Base-by-base conservation (phyloP, 2,329 filamentous ascomycete species). In the Zymoseptoria tritici region DNA sequence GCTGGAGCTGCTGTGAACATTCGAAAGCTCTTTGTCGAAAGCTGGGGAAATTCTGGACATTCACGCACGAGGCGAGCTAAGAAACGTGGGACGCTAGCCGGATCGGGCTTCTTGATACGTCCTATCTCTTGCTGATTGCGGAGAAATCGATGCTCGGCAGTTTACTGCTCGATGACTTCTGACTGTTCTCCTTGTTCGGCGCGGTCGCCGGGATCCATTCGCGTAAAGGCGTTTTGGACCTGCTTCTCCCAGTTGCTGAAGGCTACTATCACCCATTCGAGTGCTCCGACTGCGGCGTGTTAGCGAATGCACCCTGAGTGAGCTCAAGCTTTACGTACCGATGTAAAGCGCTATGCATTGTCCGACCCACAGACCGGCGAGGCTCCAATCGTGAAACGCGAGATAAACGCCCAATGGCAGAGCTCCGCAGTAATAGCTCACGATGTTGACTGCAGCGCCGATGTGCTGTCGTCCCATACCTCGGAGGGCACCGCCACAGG, bases 381-480 rank as follows among this genome's bases (percentile, higher is more conserved):
- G 76, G 0, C 90, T 90, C 90, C 90, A 94, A 19, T 90, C 90
- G 69, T 94, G 84, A 67, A 94, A 94, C 1, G 91, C 90, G 29
- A 96, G 83, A 75, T 84, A 94, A 57, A 95, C 89, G 0, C 91
- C 90, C n/a, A 86, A 77, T 0, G 91, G 91, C 58, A 95, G 73
- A 0, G 90, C 90, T 60, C 88, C 89, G 64, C 85, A 85, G 72
- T 96, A 96, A 73, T 96, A 96, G 70, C 87, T 90, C 19, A 92
- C 74, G 16, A 92, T 79, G 71, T 96, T 96, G 57, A 95, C 90
- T 1, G 85, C 77, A 1, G 90, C 91, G 13, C 91, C 91, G 55
- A 95, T 82, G 79, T 92, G 91, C 73, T 96, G 91, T 57, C 89
- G 78, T 2, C 91, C 91, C 89, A 93, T 94, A 0, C 91, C 91